These are phyloP conservation scores for Globisporangium cylindrosporum DNA, from an alignment of 352 stramenopile species.

Conservation along the genomic window DNA sequence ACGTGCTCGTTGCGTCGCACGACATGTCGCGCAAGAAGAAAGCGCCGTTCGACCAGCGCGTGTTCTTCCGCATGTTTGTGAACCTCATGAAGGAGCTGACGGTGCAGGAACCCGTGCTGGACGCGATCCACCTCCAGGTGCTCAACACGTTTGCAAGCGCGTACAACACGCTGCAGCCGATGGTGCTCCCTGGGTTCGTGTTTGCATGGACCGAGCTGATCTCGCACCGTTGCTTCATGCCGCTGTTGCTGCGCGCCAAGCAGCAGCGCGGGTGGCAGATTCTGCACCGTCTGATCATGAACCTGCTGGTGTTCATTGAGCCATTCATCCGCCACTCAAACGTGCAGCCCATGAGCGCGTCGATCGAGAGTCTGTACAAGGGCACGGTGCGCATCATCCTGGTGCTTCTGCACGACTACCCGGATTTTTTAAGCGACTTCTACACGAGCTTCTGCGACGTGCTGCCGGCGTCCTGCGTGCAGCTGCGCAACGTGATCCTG, in stretches of 20 bases:
- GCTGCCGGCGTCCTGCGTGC: constrained; percentile 95
- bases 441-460: constrained; percentile 99
- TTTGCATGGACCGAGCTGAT: constrained; percentile 99
- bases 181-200: constrained; percentile 95
- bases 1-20: constrained; percentile 90
- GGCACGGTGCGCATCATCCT: constrained; percentile 97
- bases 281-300: constrained; percentile 96
- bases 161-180: constrained; percentile 96
- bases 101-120: constrained; percentile 90
- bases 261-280: constrained; percentile 96
- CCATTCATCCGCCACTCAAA: constrained; percentile 92
- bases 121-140: constrained; percentile 93
- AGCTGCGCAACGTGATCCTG: constrained; percentile 98
- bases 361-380: constrained; percentile 96
- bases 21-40: constrained; percentile 85
- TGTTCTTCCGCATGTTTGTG: constrained; percentile 98
- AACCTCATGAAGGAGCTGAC: constrained; percentile 98
- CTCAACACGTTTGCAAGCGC: constrained; percentile 96
- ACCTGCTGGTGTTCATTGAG: constrained; percentile 98
- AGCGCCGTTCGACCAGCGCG: constrained; percentile 94
- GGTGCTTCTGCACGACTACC: constrained; percentile 98
- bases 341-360: constrained; percentile 81
- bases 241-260: constrained; percentile 93
- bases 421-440: constrained; percentile 97
- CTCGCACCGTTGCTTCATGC: constrained; percentile 98